Evolutionary conservation across 345 rosid genomes (phyloP).

Genomic region (Sisymbrium irio): DNA sequence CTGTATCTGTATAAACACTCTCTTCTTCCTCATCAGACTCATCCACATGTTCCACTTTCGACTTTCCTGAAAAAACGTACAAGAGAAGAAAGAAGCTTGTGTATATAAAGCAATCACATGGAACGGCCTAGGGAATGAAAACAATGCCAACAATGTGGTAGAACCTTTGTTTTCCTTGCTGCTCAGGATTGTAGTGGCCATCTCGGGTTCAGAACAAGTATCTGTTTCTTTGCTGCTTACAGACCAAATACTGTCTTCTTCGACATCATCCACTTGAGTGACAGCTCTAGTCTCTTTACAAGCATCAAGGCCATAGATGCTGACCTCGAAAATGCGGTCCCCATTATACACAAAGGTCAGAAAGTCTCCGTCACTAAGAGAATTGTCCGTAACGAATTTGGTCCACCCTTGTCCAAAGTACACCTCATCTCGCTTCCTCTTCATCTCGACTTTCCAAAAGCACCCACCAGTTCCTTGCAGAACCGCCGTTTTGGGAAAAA

Average conservation of each 20-base stretch:
- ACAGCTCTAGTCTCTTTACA: slow-evolving; percentile 4
- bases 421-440: background rate
- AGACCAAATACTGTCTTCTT: background rate
- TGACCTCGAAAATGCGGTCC: slow-evolving; percentile 17
- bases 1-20: background rate
- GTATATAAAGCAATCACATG: background rate
- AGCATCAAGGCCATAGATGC: background rate
- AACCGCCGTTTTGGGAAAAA: background rate
- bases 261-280: background rate
- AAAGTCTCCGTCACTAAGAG: slow-evolving; percentile 12
- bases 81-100: background rate
- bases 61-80: background rate
- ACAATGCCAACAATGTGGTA: background rate
- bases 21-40: slow-evolving; percentile 5
- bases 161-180: slow-evolving; percentile 17
- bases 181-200: background rate
- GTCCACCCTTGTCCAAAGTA: background rate
- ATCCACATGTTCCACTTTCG: background rate
- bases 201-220: background rate
- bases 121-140: background rate
- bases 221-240: slow-evolving; percentile 7
- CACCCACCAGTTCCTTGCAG: slow-evolving; percentile 25
- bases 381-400: slow-evolving; percentile 17
- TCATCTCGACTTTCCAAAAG: slow-evolving; percentile 4
- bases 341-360: slow-evolving; percentile 25